Evolutionary conservation across 352 stramenopile species (phyloP).

Genomic region (Phytophthora meadii): DNA sequence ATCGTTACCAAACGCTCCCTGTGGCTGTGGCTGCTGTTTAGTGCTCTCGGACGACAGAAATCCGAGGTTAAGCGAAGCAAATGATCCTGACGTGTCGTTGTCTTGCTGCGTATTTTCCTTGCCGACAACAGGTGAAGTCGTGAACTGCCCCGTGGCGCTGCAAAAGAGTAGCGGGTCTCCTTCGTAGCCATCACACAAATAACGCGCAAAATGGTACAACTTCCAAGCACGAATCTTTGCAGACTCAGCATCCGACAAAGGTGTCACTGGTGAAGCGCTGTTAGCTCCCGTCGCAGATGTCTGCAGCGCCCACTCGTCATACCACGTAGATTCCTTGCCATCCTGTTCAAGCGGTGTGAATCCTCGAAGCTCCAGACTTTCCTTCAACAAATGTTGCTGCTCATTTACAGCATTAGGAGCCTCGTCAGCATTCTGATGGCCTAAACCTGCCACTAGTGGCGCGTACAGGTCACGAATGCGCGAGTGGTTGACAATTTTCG

Average conservation of each 20-base stretch:
- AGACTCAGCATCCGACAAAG: slow-evolving; percentile 53
- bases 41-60: slow-evolving; percentile 31
- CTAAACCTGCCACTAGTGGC: slow-evolving; percentile 27
- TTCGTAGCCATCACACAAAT: slow-evolving; percentile 66
- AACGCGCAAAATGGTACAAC: slow-evolving; percentile 60
- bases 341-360: slow-evolving; percentile 61
- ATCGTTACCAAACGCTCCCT: slow-evolving; percentile 10
- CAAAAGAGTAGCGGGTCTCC: slow-evolving; percentile 67
- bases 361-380: slow-evolving; percentile 75
- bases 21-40: slow-evolving; percentile 18
- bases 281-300: slow-evolving; percentile 19
- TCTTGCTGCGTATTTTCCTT: slow-evolving; percentile 19
- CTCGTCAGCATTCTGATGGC: slow-evolving; percentile 22
- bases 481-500: slow-evolving; percentile 63
- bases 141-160: slow-evolving; percentile 33
- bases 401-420: slow-evolving; percentile 34
- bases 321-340: slow-evolving; percentile 10
- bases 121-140: slow-evolving; percentile 27
- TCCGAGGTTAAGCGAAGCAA: slow-evolving; percentile 41
- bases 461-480: slow-evolving; percentile 51
- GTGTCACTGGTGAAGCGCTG: slow-evolving; percentile 18
- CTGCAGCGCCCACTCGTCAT: slow-evolving; percentile 39
- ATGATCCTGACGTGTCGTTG: slow-evolving; percentile 18
- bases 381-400: slow-evolving; percentile 67
- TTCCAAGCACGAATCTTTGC: slow-evolving; percentile 69